These are phyloP conservation scores for Aureobasidium zeae DNA, from an alignment of 2,329 filamentous ascomycete genomes.

Conservation along the genomic window DNA sequence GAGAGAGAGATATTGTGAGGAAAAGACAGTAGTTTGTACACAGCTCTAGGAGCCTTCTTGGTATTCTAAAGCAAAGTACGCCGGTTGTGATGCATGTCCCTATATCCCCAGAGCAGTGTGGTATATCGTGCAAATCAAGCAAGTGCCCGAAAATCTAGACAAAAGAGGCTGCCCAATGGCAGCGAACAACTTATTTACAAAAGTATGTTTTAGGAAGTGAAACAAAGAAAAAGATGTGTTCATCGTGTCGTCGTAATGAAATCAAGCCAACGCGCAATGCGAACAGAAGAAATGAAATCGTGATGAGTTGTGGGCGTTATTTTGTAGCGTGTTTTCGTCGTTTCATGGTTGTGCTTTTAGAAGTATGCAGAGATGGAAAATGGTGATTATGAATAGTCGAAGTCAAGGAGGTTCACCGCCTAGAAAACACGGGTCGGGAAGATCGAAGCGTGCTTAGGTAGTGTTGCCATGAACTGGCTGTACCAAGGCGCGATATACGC, in stretches of 20 bases:
- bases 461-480: conserved; percentile 17
- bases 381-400: conserved; percentile 14
- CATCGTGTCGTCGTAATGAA: conserved; percentile 7
- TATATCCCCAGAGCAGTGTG: conserved; percentile 7
- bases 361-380: conserved; percentile 7
- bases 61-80: neutral
- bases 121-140: conserved; percentile 9
- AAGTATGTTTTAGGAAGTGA: neutral
- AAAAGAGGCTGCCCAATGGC: too few species aligned
- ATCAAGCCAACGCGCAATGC: neutral
- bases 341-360: conserved; percentile 7
- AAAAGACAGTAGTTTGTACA: conserved; percentile 6
- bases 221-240: conserved; percentile 5
- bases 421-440: conserved; percentile 19
- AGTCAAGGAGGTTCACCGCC: conserved; percentile 4
- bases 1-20: neutral
- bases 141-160: conserved; percentile 6
- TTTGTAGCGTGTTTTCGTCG: conserved; percentile 9
- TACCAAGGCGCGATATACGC: conserved; percentile 18
- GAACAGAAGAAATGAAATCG: conserved; percentile 2
- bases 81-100: conserved; percentile 11
- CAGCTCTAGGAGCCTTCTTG: neutral
- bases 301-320: conserved; percentile 11
- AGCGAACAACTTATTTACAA: conserved; percentile 10
- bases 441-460: conserved; percentile 18